These are phyloP conservation scores for Saccharomyces hybrid DNA, from an alignment of 1,139 yeast genomes.

Conservation along the genomic window DNA sequence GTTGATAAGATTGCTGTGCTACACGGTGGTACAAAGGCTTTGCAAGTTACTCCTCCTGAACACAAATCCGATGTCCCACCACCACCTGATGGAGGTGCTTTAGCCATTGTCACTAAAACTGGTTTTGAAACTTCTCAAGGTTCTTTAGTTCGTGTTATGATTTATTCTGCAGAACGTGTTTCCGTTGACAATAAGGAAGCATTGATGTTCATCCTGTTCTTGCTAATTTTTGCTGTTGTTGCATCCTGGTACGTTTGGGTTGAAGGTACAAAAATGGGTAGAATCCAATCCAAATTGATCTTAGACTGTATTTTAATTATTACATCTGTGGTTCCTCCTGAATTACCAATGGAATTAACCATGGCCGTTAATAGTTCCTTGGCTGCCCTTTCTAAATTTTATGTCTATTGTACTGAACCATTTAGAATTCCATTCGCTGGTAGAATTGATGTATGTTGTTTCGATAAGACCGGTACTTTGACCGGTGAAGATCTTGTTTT, in stretches of 20 bases:
- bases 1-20: slow-evolving; percentile 82
- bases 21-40: slow-evolving; percentile 95
- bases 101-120: slow-evolving; percentile 84
- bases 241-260: slow-evolving; percentile 99
- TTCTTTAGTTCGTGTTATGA: slow-evolving; percentile 94
- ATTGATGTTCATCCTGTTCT: slow-evolving; percentile 80
- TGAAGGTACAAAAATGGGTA: slow-evolving; percentile 93
- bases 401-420: slow-evolving; percentile 96
- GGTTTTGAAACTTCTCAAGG: slow-evolving; percentile 99
- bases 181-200: slow-evolving; percentile 96
- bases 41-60: slow-evolving; percentile 77
- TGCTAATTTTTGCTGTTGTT: slow-evolving; percentile 84
- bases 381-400: slow-evolving; percentile 78
- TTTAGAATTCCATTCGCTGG: slow-evolving; percentile 98
- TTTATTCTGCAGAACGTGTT: slow-evolving; percentile 91
- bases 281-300: slow-evolving; percentile 87
- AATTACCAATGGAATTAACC: slow-evolving; percentile 96
- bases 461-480: slow-evolving; percentile 96
- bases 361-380: slow-evolving; percentile 94
- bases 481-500: slow-evolving; percentile 95
- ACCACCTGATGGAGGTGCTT: slow-evolving; percentile 88
- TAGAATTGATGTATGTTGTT: slow-evolving; percentile 95
- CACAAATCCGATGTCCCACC: slow-evolving; percentile 38
- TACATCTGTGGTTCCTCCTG: slow-evolving; percentile 98
- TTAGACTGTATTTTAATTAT: slow-evolving; percentile 92